Conservation (phyloP, 2,329 filamentous ascomycete genomes). For the Diaporthe ampelina region DNA sequence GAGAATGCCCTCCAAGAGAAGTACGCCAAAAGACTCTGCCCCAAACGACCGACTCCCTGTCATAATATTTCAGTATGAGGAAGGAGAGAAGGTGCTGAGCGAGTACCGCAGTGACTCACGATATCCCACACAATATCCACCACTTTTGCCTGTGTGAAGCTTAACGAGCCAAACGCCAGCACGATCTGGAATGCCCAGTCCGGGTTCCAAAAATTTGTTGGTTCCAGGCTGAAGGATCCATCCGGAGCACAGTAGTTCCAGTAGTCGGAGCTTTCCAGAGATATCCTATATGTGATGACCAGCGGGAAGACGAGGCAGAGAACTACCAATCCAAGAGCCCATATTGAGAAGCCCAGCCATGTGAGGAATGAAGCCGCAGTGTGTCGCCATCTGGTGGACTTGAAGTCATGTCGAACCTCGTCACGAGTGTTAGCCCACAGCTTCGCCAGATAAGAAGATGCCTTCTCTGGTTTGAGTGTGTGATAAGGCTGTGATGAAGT, state of each 20-base stretch:
- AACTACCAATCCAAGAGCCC: neutral
- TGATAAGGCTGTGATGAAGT: too few species aligned
- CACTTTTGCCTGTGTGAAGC: conserved; percentile 47
- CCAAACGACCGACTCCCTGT: conserved; percentile 48
- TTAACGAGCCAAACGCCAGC: conserved; percentile 43
- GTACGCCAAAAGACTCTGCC: conserved; percentile 47
- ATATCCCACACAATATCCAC: conserved; percentile 49
- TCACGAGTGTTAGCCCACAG: neutral
- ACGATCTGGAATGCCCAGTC: conserved; percentile 46
- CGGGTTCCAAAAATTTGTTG: conserved; percentile 38
- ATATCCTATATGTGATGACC: neutral
- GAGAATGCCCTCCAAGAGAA: conserved; percentile 49
- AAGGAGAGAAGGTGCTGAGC: too few species aligned
- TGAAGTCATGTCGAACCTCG: conserved; percentile 21
- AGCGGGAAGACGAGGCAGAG: conserved; percentile 8
- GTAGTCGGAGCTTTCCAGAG: neutral
- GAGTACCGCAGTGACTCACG: conserved; percentile 40
- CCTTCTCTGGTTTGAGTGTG: neutral
- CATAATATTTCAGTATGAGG: neutral
- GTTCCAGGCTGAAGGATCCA: conserved; percentile 16
- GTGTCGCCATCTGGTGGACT: conserved; percentile 16
- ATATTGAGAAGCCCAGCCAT: conserved; percentile 1
- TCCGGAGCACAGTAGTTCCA: conserved; percentile 28
- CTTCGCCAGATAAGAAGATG: neutral
- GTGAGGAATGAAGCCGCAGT: neutral